Evolutionary conservation across 352 stramenopile species (phyloP), one percentile per base, ranked within the genome.

Genomic region (Globisporangium polare): DNA sequence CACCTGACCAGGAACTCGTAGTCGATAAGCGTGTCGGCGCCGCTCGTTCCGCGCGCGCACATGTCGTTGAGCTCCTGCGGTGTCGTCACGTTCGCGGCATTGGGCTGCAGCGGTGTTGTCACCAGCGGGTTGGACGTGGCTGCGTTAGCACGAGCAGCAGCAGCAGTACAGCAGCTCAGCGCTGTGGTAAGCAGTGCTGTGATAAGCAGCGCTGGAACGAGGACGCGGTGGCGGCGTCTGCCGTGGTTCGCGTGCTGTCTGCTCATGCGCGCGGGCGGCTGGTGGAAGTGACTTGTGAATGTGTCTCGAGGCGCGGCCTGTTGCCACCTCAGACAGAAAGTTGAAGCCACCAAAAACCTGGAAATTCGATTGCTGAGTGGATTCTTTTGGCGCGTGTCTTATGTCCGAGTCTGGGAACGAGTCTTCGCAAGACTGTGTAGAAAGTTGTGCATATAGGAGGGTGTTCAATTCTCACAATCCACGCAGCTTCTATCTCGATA

Each of bases 1-100:
- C 83, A 93, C 62, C 83, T 61, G 29, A 85, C 81, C 43, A 89
- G 42, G 26, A 77, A 74, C 51, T 89, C 73, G 62, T 91, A 93
- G 68, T 93, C 77, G 33, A 93, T 51, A 26, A 91, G 75, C 65
- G 67, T 88, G 56, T 74, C 65, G 4, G 54, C 54, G 3, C 50
- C 62, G 35, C 61, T 67, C 15, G 61, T 47, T 2, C 61, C 61
- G 15, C 20, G 33, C 18, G 35, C 45, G 6, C 61, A 67, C 39
- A 59, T 53, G n/a, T 27, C 41, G n/a, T 24, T 50, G 20, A 50
- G 46, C 7, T 12, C 8, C 31, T 17, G 43, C 9, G 18, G 20
- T 49, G 17, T 15, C 22, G 5, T 26, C 13, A 22, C 50, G 18
- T 31, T 13, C 2, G 29, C 26, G 46, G 35, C 46, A 53, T 53